phyloP scores from a whole-genome alignment of 106 monocot genomes.

The Platanthera guangdongensis region DNA sequence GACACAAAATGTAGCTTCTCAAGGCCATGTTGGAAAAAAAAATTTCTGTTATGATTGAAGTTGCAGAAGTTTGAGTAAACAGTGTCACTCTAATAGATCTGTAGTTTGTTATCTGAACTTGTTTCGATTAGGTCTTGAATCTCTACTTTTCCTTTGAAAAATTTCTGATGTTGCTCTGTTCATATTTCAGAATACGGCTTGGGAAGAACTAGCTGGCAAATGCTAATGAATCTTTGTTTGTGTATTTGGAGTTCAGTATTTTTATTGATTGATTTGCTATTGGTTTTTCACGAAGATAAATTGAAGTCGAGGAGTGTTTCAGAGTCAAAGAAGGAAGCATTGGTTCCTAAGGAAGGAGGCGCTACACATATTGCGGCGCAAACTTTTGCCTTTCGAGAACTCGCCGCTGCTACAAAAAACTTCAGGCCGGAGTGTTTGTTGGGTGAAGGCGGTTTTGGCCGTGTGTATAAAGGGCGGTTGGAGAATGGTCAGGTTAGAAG shows the following conservation, averaged over 20 bases:
- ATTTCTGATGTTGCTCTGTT: neutral
- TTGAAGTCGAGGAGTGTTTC: slow-evolving; percentile 20
- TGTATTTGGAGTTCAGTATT: neutral
- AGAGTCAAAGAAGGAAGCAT: slow-evolving; percentile 24
- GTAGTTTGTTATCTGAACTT: no score
- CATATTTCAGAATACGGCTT: neutral
- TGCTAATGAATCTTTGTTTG: neutral
- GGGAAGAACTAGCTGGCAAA: neutral
- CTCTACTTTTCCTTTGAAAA: neutral
- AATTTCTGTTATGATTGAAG: neutral
- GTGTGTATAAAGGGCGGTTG: slow-evolving; percentile 46
- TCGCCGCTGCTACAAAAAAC: slow-evolving; percentile 46
- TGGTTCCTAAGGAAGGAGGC: slow-evolving; percentile 20
- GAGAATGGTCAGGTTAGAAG: slow-evolving; percentile 40
- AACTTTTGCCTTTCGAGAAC: slow-evolving; percentile 42
- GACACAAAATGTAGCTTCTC: neutral
- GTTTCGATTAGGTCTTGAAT: neutral
- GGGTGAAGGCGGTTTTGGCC: slow-evolving; percentile 55
- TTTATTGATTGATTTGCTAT: neutral
- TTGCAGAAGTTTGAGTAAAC: neutral
- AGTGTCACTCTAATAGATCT: neutral
- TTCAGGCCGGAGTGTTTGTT: slow-evolving; percentile 41
- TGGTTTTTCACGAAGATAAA: slow-evolving; percentile 28
- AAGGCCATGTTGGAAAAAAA: neutral
- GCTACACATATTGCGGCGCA: slow-evolving; percentile 40